These are phyloP conservation scores for Suhomyces anneliseae DNA, from an alignment of 1,139 yeast species.

Conservation along the genomic window DNA sequence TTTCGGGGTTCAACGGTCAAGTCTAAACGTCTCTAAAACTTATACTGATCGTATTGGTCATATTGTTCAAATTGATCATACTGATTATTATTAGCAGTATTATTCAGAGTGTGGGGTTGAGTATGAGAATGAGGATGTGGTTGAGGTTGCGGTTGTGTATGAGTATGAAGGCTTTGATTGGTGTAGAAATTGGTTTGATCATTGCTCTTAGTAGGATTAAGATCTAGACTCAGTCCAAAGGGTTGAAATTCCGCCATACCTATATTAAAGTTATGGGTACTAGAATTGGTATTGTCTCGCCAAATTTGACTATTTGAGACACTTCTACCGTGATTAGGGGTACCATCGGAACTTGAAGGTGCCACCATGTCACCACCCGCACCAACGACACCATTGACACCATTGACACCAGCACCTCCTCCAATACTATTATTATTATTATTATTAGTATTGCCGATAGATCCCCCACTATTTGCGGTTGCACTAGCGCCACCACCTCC, in stretches of 20 bases:
- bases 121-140: too few relatives aligned
- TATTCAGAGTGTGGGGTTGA: too few relatives aligned
- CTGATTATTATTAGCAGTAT: too few relatives aligned
- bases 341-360: slow-evolving; percentile 12
- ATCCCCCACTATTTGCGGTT: too few relatives aligned
- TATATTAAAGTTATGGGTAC: slow-evolving; percentile 18
- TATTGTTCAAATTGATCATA: too few relatives aligned
- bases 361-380: slow-evolving; percentile 2
- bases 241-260: slow-evolving; percentile 16
- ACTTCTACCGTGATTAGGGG: slow-evolving; percentile 19
- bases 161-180: background rate
- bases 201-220: background rate
- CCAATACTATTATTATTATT: too few relatives aligned
- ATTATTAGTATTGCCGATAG: too few relatives aligned
- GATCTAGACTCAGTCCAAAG: slow-evolving; percentile 11
- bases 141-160: too few relatives aligned
- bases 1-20: too few relatives aligned
- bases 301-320: slow-evolving; percentile 33
- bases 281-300: slow-evolving; percentile 24
- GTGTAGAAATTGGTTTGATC: background rate
- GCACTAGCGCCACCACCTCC: slow-evolving; percentile 1
- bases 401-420: too few relatives aligned
- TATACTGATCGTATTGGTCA: too few relatives aligned
- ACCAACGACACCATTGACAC: background rate
- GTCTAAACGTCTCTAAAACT: too few relatives aligned